phyloP scores from a whole-genome alignment of 495 filamentous ascomycete genomes.

The Penicillium canescens region DNA sequence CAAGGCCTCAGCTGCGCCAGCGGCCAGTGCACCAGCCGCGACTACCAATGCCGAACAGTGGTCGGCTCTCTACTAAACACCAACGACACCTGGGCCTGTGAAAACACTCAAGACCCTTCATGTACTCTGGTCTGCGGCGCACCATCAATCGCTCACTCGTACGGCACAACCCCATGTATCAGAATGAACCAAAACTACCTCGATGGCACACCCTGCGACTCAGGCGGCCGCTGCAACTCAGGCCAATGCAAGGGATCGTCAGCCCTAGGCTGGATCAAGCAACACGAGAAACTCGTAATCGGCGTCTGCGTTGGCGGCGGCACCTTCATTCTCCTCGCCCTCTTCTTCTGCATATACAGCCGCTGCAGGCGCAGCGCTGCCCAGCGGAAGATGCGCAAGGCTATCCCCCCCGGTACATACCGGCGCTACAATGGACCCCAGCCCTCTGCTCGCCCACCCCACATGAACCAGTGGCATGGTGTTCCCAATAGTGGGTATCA shows the following conservation, averaged over 20 bases:
- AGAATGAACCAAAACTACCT: conserved; percentile 89
- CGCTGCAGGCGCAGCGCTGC: conserved; percentile 41
- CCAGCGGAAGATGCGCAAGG: conserved; percentile 27
- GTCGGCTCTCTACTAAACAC: conserved; percentile 75
- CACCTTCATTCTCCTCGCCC: conserved; percentile 60
- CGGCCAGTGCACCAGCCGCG: conserved; percentile 91
- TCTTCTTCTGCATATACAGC: conserved; percentile 59
- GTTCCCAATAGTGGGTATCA: conserved; percentile 26
- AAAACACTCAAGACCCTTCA: conserved; percentile 48
- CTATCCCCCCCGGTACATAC: conserved; percentile 21
- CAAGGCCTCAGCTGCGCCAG: conserved; percentile 76
- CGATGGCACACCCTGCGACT: conserved; percentile 85
- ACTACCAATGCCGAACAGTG: conserved; percentile 84
- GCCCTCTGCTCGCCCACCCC: conserved; percentile 20
- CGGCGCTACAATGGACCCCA: conserved; percentile 25
- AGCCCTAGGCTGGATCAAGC: conserved; percentile 63
- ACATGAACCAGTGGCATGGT: conserved; percentile 30
- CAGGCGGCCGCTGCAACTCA: conserved; percentile 76
- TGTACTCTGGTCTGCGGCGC: conserved; percentile 79
- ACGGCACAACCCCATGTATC: conserved; percentile 42
- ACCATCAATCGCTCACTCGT: conserved; percentile 59
- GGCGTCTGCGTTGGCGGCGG: conserved; percentile 70
- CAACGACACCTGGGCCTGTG: conserved; percentile 84
- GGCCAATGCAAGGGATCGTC: conserved; percentile 68
- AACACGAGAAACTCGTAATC: conserved; percentile 75